Percentiles rank a stretch among this genome's conserved stretches.
Conservation (phyloP, 208 protist genomes). For the Leishmania major region DNA sequence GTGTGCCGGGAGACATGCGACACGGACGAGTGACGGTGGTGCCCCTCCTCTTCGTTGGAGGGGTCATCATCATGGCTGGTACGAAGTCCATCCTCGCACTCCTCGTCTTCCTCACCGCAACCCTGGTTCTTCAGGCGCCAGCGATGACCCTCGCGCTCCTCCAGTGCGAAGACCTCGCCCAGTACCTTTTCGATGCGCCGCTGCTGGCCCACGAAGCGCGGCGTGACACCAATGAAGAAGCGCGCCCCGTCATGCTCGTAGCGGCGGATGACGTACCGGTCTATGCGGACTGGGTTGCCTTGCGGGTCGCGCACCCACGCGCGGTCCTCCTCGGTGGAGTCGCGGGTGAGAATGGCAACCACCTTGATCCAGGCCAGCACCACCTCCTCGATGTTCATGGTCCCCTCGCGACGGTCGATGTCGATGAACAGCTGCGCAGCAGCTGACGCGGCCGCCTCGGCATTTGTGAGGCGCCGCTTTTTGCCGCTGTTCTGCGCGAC, state of each 20-base stretch:
- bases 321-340: constrained; percentile 47
- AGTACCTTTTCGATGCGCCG: constrained; percentile 49
- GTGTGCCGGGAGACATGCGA: background rate
- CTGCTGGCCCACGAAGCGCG: constrained; percentile 66
- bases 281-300: constrained; percentile 43
- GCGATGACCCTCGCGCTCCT: constrained; percentile 30
- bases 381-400: constrained; percentile 74
- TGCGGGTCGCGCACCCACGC: constrained; percentile 67
- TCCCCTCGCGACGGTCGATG: constrained; percentile 50
- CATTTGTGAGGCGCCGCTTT: constrained; percentile 1
- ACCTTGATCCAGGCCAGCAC: constrained; percentile 74
- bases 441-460: constrained; percentile 12
- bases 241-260: constrained; percentile 73
- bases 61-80: background rate
- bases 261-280: constrained; percentile 77
- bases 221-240: constrained; percentile 77
- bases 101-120: constrained; percentile 1
- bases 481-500: constrained; percentile 21
- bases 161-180: constrained; percentile 32
- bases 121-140: background rate
- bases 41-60: background rate
- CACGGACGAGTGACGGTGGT: background rate
- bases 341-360: constrained; percentile 48
- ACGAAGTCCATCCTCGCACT: background rate
- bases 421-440: constrained; percentile 24